Evolutionary conservation across 257 asterid genomes (phyloP), one percentile per base, ranked within the genome.

Genomic region (Anisodus acutangulus): DNA sequence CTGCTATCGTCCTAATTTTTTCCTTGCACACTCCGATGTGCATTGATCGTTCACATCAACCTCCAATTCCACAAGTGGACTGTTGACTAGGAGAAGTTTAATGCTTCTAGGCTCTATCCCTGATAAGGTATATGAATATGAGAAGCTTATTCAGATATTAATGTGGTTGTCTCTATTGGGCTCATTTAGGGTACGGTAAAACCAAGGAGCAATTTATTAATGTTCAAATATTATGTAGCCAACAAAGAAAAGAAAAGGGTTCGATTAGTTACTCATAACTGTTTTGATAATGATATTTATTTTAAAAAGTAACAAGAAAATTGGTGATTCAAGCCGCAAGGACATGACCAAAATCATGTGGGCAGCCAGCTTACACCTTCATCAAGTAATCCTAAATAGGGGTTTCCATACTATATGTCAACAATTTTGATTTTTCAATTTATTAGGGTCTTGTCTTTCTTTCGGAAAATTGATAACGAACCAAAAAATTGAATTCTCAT

Each of bases 311-410:
- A 64, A 17, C 17, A 64, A 64, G 43, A 64, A 64, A 5, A 31
- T 68, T 37, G 60, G 63, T 51, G 63, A 51, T 31, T 51, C 63
- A 51, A 76, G 26, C 63, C 22, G 15, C 63, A 76, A 76, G 47
- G 1, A 76, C 60, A 51, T 47, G 60, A 72, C 13, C 5, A 47
- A 60, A 72, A 47, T 47, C 80, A 19, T 47, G 60, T 72, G 41
- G 41, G 59, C 0, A 72, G 59, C 58, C 19, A 72, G 59, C 57
- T 72, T 72, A 26, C 59, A 74, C 11, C 58, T 74, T 53, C 60
- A 74, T 74, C 37, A 74, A 49, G 60, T 22, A 74, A 74, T 51
- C 81, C 81, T 76, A 76, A 45, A 76, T 72, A 51, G 10, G 6
- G 51, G 17, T 41, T 70, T 41, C 49, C 80, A 47, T 47, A 19